These are phyloP conservation scores for Nicotiana rustica DNA, from an alignment of 305 asterid species.

Conservation along the genomic window DNA sequence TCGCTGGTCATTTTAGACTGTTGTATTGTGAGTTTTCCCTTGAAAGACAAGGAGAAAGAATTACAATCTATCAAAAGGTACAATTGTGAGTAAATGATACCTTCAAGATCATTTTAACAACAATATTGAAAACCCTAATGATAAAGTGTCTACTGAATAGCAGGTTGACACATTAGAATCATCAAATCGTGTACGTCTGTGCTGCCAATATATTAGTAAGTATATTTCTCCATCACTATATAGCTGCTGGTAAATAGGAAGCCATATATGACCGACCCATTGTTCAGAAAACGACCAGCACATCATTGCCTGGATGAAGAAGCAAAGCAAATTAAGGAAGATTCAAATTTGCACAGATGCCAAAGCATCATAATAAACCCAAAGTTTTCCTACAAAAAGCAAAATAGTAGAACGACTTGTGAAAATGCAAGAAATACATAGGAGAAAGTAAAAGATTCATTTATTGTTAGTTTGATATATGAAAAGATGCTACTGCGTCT, in stretches of 20 bases:
- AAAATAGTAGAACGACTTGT: too few species aligned
- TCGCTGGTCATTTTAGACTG: too few species aligned
- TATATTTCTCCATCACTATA: conserved; percentile 3
- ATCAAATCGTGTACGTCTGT: not conserved
- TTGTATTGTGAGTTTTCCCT: too few species aligned
- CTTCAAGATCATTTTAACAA: conserved; percentile 16
- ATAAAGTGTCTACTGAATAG: not conserved
- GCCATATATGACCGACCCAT: conserved; percentile 5
- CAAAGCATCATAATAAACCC: conserved; percentile 1
- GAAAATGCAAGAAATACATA: too few species aligned
- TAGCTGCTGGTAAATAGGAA: conserved; percentile 24
- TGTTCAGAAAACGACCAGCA: not conserved
- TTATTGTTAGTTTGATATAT: too few species aligned
- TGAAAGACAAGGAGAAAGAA: too few species aligned
- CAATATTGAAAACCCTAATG: not conserved
- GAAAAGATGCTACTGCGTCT: too few species aligned
- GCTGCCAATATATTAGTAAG: not conserved
- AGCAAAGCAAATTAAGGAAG: conserved; percentile 9
- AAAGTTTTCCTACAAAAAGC: not conserved
- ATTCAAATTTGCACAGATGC: not conserved
- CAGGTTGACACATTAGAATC: too few species aligned
- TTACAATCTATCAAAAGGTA: not conserved
- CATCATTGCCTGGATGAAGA: conserved; percentile 22
- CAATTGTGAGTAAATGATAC: not conserved
- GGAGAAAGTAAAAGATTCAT: too few species aligned